Percentiles rank a stretch among this genome's conserved stretches.
phyloP scores from a whole-genome alignment of 768 basidiomycete genomes.

The Serendipita vermifera region DNA sequence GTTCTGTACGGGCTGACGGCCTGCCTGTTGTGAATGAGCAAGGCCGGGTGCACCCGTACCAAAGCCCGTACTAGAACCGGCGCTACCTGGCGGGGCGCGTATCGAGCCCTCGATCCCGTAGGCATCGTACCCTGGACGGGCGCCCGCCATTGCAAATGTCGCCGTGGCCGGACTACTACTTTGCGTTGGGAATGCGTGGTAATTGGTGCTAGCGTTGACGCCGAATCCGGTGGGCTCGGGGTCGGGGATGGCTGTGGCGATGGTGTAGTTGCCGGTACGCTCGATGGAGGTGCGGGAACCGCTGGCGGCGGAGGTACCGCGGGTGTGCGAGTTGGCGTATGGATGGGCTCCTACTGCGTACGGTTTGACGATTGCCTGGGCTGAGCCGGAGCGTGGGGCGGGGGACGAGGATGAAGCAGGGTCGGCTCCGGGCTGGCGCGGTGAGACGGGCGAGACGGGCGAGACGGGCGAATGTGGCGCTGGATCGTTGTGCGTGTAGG shows the following conservation, averaged over 20 bases:
- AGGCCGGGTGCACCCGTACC: too few relatives aligned
- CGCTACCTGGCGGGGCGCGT: too few relatives aligned
- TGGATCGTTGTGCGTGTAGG: background rate
- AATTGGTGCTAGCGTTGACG: background rate
- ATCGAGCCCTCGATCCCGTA: slow-evolving; percentile 2
- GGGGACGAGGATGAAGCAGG: background rate
- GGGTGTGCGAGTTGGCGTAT: background rate
- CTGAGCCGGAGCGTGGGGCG: slow-evolving; percentile 1
- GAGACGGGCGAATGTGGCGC: background rate
- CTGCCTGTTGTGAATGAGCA: too few relatives aligned
- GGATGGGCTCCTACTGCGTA: slow-evolving; percentile 3
- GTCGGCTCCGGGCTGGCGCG: background rate
- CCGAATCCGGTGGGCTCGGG: background rate
- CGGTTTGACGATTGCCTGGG: background rate
- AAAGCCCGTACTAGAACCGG: too few relatives aligned
- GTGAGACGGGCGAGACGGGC: background rate
- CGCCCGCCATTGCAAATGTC: background rate
- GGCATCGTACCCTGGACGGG: background rate
- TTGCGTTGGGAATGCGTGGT: background rate
- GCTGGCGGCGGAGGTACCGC: background rate
- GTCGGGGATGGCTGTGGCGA: background rate
- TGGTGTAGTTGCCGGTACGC: slow-evolving; percentile 1
- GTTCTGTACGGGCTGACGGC: background rate
- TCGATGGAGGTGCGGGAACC: slow-evolving; percentile 6
- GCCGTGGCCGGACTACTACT: background rate